Evolutionary conservation across 192 early-diverging fungal genomes (phyloP).

Genomic region (Umbelopsis isabellina): DNA sequence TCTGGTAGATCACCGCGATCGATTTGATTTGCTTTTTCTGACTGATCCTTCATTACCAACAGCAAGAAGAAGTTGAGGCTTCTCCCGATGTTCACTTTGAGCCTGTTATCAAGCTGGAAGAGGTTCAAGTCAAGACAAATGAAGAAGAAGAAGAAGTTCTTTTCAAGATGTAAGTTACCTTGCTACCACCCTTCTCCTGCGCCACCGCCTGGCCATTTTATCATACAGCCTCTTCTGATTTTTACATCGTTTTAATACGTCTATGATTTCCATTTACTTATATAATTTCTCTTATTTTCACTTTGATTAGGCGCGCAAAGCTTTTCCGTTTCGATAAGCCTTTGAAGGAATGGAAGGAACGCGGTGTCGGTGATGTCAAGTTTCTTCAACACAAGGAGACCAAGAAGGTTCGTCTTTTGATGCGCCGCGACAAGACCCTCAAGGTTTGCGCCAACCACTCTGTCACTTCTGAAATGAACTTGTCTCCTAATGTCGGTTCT

Average conservation of each 20-base stretch:
- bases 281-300: background rate
- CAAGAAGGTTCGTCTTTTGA: constrained; percentile 92
- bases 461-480: constrained; percentile 83
- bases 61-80: constrained; percentile 77
- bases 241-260: background rate
- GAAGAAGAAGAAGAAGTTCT: constrained; percentile 94
- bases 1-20: constrained; percentile 2
- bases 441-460: constrained; percentile 99
- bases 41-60: constrained; percentile 10
- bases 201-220: background rate
- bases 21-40: background rate
- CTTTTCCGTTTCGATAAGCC: constrained; percentile 96
- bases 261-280: background rate
- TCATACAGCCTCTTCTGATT: constrained; percentile 13
- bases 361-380: constrained; percentile 97
- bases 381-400: constrained; percentile 91
- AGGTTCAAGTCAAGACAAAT: constrained; percentile 91
- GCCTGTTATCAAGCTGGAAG: constrained; percentile 91
- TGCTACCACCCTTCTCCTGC: background rate
- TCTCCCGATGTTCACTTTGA: constrained; percentile 95
- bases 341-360: constrained; percentile 98
- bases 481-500: constrained; percentile 94
- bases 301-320: constrained; percentile 81
- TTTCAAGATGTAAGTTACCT: constrained; percentile 81
- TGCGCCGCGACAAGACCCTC: constrained; percentile 97